Percentiles rank a stretch among this genome's conserved stretches.
phyloP scores from a whole-genome alignment of 345 rosid species.

The Pugionium cornutum region DNA sequence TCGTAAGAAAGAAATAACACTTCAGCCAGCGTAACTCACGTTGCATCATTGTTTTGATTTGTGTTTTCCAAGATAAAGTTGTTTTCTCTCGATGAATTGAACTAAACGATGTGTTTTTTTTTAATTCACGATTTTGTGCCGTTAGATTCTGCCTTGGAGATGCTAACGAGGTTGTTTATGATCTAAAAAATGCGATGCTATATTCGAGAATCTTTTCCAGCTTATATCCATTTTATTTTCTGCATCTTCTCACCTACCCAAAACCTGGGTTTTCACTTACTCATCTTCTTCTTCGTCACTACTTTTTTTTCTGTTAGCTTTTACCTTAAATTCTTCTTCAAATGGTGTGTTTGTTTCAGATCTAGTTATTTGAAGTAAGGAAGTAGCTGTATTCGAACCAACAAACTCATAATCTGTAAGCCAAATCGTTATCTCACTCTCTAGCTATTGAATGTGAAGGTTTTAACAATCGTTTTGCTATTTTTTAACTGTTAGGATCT shows the following conservation, averaged over 20 bases:
- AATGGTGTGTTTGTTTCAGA: slow-evolving; percentile 43
- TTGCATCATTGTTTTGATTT: slow-evolving; percentile 17
- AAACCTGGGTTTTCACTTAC: slow-evolving; percentile 14
- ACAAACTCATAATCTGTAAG: slow-evolving; percentile 26
- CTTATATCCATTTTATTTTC: neutral
- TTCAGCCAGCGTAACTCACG: slow-evolving; percentile 5
- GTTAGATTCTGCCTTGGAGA: slow-evolving; percentile 35
- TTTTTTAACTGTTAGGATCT: slow-evolving; percentile 6
- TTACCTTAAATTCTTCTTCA: neutral
- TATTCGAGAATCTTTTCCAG: slow-evolving; percentile 33
- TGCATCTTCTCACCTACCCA: slow-evolving; percentile 34
- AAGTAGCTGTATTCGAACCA: slow-evolving; percentile 8
- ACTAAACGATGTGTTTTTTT: neutral
- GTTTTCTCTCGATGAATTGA: slow-evolving; percentile 30
- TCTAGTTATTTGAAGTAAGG: slow-evolving; percentile 49
- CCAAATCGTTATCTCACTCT: slow-evolving; percentile 28
- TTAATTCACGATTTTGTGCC: slow-evolving; percentile 30
- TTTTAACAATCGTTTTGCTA: neutral
- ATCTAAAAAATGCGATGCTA: slow-evolving; percentile 27
- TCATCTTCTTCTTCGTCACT: slow-evolving; percentile 8
- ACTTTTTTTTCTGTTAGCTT: neutral
- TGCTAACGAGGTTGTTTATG: slow-evolving; percentile 40
- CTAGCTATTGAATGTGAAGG: slow-evolving; percentile 17
- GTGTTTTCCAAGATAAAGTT: slow-evolving; percentile 30
- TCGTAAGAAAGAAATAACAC: neutral